These are phyloP conservation scores for Amauroascus verrucosus DNA, from an alignment of 2,329 filamentous ascomycete species.

Conservation along the genomic window DNA sequence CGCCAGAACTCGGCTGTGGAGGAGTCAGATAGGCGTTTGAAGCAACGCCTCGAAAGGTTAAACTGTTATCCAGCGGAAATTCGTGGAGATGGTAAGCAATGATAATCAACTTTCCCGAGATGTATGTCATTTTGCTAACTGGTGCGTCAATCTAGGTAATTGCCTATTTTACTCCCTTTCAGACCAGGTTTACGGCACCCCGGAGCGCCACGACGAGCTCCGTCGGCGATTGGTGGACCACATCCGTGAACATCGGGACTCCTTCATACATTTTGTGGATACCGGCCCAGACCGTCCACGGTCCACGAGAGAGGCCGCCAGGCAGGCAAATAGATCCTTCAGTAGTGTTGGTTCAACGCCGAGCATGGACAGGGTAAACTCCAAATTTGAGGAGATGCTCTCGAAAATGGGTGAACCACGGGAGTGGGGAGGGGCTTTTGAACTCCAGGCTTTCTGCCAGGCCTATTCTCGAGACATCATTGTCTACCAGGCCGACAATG, in stretches of 20 bases:
- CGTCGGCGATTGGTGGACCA: constrained; percentile 50
- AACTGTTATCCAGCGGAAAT: constrained; percentile 52
- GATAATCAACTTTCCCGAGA: not conserved
- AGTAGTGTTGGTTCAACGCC: constrained; percentile 40
- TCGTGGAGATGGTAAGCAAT: constrained; percentile 51
- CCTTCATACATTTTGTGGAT: constrained; percentile 56
- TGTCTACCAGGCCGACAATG: constrained; percentile 43
- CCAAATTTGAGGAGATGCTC: constrained; percentile 50
- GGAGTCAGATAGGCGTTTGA: constrained; percentile 29
- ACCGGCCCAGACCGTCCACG: constrained; percentile 49
- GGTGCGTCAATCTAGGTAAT: constrained; percentile 43
- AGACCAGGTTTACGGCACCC: constrained; percentile 55
- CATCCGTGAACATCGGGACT: constrained; percentile 49
- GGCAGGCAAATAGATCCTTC: constrained; percentile 40
- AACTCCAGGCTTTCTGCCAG: constrained; percentile 56
- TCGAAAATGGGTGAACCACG: constrained; percentile 50
- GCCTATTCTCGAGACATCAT: constrained; percentile 53
- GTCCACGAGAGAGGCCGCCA: constrained; percentile 42
- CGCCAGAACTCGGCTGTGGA: constrained; percentile 5
- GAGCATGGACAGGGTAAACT: constrained; percentile 47
- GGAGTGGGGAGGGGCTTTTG: constrained; percentile 57
- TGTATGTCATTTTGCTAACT: not conserved
- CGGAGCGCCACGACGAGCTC: constrained; percentile 48
- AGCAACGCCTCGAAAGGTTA: constrained; percentile 40
- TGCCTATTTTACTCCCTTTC: constrained; percentile 60